Base-by-base conservation (phyloP, 106 monocot genomes). In the Allium sativum region DNA sequence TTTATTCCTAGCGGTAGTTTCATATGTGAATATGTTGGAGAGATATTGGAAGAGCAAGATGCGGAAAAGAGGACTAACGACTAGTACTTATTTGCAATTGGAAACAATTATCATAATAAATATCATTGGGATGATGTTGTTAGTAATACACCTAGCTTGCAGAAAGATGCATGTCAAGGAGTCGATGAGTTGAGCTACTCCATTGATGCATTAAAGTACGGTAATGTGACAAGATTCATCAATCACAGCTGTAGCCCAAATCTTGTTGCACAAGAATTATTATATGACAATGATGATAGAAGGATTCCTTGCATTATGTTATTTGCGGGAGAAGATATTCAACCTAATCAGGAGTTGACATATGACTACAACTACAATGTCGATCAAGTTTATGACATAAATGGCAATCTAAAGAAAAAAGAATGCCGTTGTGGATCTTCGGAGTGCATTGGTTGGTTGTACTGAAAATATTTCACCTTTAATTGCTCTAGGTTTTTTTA, bases 281-380 rank as follows among this genome's bases (percentile, higher is more conserved):
- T 92, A 9, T 77, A 74, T 79, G 87, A 87, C 58, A 80, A 87
- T 65, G 81, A 81, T 7, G 68, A 92, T 59, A 72, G 56, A 57
- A 84, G 74, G 31, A 77, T 74, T 78, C 92, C 92, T 66, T 83
- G 77, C 18, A 54, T 92, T 14, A 75, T 79, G 78, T 56, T 92
- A 21, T 92, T 92, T 74, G 87, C 83, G 20, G 17, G 67, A 10
- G 77, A 87, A 65, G 70, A 87, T 14, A 43, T 59, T 43, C 12
- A 43, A 12, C 59, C 59, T 2, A n/a, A 76, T 15, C 55, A 76
- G 56, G 91, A 92, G 66, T 74, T 92, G 55, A 73, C 83, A 4
- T 92, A 92, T 45, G 77, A 92, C 58, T 92, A 92, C 71, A 83
- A 92, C 45, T 92, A 87, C 56, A 16, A 60, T 42, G 68, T 83